A percentile compares a stretch with the other conserved stretches of the same genome.
Conservation (phyloP, 768 basidiomycete genomes). For the Collybia sordida region DNA sequence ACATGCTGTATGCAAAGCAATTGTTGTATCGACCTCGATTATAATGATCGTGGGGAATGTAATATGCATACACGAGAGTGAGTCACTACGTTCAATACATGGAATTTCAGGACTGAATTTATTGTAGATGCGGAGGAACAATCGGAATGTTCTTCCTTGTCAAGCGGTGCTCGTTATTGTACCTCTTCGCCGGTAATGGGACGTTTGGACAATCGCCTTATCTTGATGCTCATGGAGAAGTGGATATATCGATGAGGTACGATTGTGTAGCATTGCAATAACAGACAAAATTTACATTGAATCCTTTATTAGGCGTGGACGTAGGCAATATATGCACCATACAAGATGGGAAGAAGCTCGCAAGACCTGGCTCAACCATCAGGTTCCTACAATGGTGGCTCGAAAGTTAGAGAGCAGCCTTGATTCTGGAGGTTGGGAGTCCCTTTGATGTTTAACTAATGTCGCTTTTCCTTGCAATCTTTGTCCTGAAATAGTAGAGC, state of each 20-base stretch:
- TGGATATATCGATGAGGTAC: constrained; percentile 89
- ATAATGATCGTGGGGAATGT: constrained; percentile 80
- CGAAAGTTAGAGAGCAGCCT: constrained; percentile 84
- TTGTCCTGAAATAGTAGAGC: not conserved
- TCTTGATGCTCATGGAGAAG: constrained; percentile 91
- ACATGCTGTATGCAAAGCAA: constrained; percentile 89
- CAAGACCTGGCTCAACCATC: constrained; percentile 87
- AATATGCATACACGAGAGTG: constrained; percentile 95
- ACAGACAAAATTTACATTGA: not conserved
- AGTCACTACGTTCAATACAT: constrained; percentile 32
- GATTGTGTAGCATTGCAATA: constrained; percentile 11
- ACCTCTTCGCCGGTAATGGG: constrained; percentile 87
- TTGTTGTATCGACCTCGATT: constrained; percentile 78
- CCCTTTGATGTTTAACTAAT: constrained; percentile 45
- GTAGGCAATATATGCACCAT: constrained; percentile 83
- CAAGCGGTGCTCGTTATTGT: constrained; percentile 88
- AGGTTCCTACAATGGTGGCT: constrained; percentile 87
- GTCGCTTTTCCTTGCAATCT: not conserved
- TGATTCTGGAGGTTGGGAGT: constrained; percentile 95
- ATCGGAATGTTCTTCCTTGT: constrained; percentile 90
- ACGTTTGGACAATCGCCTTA: constrained; percentile 88
- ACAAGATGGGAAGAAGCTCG: constrained; percentile 90
- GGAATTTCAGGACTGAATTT: constrained; percentile 1
- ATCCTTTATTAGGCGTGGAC: constrained; percentile 61
- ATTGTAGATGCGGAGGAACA: constrained; percentile 79